These are phyloP conservation scores for Rhipidocladum racemiflorum DNA, from an alignment of 176 grass and related monocot genomes.

Conservation along the genomic window DNA sequence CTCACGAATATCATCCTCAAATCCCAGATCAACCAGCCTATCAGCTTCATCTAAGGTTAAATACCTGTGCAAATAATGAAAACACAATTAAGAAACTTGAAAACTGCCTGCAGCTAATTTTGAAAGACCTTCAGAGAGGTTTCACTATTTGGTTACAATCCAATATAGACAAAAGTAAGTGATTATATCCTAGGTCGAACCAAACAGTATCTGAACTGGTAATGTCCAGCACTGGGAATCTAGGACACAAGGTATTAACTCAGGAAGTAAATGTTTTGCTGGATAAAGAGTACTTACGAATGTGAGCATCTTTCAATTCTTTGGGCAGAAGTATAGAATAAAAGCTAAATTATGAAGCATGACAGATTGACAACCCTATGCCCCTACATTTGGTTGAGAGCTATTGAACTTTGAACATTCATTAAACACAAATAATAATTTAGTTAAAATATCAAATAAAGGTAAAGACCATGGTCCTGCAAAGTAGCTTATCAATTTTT, in stretches of 20 bases:
- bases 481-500: background rate
- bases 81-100: slow-evolving; percentile 27
- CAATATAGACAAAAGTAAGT: background rate
- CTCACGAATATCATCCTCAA: slow-evolving; percentile 97
- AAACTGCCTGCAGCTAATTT: background rate
- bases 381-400: background rate
- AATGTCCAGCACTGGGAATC: background rate
- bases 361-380: background rate
- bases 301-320: background rate
- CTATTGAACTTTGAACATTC: background rate
- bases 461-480: background rate
- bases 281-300: background rate
- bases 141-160: background rate
- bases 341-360: background rate
- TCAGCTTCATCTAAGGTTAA: slow-evolving; percentile 96
- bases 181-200: background rate
- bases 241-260: background rate
- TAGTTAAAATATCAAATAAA: background rate
- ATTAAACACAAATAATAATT: background rate
- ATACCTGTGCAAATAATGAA: slow-evolving; percentile 48
- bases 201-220: background rate
- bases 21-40: slow-evolving; percentile 87
- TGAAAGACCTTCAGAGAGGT: background rate
- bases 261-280: background rate
- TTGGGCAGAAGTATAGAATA: background rate